phyloP scores from a whole-genome alignment of 805 yeast genomes.

The Starmerella apis region DNA sequence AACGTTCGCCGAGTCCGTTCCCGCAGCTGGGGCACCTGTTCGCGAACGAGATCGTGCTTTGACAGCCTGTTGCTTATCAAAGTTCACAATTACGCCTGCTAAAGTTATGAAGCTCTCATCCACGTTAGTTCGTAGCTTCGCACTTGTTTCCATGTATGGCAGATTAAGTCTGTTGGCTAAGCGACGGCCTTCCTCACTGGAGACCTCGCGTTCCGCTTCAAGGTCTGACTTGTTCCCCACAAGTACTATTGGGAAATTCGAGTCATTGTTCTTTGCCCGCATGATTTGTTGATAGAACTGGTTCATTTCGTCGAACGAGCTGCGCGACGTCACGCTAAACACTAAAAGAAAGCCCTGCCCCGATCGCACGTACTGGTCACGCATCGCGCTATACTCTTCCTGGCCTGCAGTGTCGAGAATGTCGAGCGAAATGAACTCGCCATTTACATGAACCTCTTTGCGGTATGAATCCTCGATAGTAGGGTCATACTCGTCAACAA shows the following conservation, averaged over 20 bases:
- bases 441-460: constrained; percentile 76
- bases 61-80: constrained; percentile 20
- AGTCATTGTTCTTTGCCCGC: constrained; percentile 45
- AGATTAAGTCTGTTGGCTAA: constrained; percentile 55
- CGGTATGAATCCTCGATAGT: constrained; percentile 73
- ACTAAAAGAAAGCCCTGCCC: constrained; percentile 91
- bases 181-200: constrained; percentile 73
- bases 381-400: constrained; percentile 88
- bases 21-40: constrained; percentile 4
- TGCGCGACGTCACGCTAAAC: constrained; percentile 70
- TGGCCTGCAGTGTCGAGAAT: constrained; percentile 97
- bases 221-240: constrained; percentile 87
- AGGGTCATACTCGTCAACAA: constrained; percentile 96
- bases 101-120: constrained; percentile 66
- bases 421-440: constrained; percentile 66
- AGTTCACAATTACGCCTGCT: constrained; percentile 28
- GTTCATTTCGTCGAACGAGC: constrained; percentile 74
- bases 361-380: constrained; percentile 91
- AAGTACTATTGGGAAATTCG: constrained; percentile 63
- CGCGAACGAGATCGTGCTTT: constrained; percentile 16
- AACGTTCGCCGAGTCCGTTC: neutral
- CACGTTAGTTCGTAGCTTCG: constrained; percentile 82
- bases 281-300: constrained; percentile 69
- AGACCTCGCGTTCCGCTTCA: constrained; percentile 64
- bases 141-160: constrained; percentile 77